Base-by-base conservation (phyloP, 768 basidiomycete genomes). In the Panaeolus cyanescens region DNA sequence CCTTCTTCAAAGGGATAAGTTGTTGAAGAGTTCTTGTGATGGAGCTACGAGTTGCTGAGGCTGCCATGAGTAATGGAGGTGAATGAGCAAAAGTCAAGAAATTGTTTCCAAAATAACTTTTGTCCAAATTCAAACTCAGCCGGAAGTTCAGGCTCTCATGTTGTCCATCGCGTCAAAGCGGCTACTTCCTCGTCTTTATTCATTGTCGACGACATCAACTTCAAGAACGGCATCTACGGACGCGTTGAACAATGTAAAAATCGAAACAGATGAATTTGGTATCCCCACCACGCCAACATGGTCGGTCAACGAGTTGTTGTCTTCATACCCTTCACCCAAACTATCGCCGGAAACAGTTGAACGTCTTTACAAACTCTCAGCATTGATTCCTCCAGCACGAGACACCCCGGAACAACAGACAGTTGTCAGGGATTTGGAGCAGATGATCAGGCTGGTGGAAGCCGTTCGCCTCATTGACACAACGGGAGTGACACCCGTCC, bases 251-350 rank as follows among this genome's bases (percentile, higher is more conserved):
- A 12, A 50, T 50, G 45, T 50, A 28, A 50, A 50, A 13, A 13
- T 50, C 15, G 25, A 50, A 55, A 80, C 80, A 1, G 91, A 93
- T 65, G 72, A 80, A 4, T 84, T 76, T 59, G 88, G 87, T 17
- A 84, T 93, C 59, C 92, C 92, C 5, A 60, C 79, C 0, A 72
- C 75, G 45, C 88, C 92, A 20, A 88, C 89, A 0, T 94, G 93
- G 93, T 94, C 93, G 57, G 88, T 95, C 53, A 81, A 87, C 66
- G 77, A 88, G 54, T 81, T 94, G 8, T 74, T 94, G 5, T 88
- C 90, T 5, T 92, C 91, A 4, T 94, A 93, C 68, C 86, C 91
- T 2, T 83, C 79, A 12, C 91, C 91, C 17, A 77, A 77, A 1
- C 77, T 94, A 54, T 78, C 86, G 6, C 68, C 85, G 6, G 65